Percentiles rank a stretch among this genome's conserved stretches.
These are phyloP conservation scores for Alternaria gansuensis DNA, from an alignment of 2,329 filamentous ascomycete genomes.

Conservation along the genomic window DNA sequence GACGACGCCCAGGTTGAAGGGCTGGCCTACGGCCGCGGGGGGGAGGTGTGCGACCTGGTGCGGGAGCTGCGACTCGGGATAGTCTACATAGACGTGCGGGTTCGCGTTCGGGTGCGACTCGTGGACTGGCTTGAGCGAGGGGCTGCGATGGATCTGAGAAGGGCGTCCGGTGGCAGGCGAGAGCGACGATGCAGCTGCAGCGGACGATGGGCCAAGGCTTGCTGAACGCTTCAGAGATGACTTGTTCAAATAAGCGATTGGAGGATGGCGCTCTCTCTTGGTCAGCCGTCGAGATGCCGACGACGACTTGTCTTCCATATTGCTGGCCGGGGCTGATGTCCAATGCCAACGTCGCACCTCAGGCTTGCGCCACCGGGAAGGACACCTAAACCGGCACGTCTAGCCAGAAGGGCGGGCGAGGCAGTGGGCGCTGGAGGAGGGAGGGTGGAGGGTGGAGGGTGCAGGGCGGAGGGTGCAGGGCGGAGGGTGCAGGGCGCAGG, in stretches of 20 bases:
- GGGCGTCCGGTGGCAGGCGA: neutral
- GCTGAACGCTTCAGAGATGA: slow-evolving; percentile 25
- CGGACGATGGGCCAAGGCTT: slow-evolving; percentile 1
- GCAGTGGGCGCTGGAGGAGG: slow-evolving; percentile 5
- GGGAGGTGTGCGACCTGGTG: slow-evolving; percentile 20
- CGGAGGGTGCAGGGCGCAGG: too few relatives aligned
- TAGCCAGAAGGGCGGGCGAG: slow-evolving; percentile 6
- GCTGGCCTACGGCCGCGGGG: slow-evolving; percentile 41
- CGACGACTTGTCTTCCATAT: slow-evolving; percentile 32
- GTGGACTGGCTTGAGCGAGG: slow-evolving; percentile 27
- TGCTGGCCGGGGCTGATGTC: slow-evolving; percentile 16
- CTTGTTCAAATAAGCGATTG: slow-evolving; percentile 32
- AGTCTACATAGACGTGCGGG: slow-evolving; percentile 10
- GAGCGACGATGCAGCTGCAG: slow-evolving; percentile 7
- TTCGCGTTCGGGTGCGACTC: slow-evolving; percentile 19
- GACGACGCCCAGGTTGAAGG: slow-evolving; percentile 51
- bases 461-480: too few relatives aligned
- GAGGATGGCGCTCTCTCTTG: slow-evolving; percentile 32
- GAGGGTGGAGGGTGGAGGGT: neutral
- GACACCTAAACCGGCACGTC: neutral
- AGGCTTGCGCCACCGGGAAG: slow-evolving; percentile 9
- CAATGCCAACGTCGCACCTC: slow-evolving; percentile 12
- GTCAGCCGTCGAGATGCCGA: slow-evolving; percentile 20
- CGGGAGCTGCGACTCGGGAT: slow-evolving; percentile 14
- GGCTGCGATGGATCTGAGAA: neutral